These are phyloP conservation scores for Gossypium trilobum DNA, from an alignment of 441 rosid genomes.

Conservation along the genomic window DNA sequence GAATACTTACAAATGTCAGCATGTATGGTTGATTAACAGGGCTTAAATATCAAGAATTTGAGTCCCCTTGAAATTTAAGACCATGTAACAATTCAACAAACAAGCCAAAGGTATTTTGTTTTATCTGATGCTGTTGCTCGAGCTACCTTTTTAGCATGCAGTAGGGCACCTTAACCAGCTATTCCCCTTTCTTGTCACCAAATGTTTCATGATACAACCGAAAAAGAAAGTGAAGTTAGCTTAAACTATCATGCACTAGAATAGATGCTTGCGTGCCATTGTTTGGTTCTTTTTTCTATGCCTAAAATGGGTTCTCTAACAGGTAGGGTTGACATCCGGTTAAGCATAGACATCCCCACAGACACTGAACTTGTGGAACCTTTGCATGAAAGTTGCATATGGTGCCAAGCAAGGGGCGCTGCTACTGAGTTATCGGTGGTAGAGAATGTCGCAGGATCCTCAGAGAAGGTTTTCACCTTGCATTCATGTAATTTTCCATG, in stretches of 20 bases:
- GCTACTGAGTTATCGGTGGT: slow-evolving; percentile 39
- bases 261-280: background rate
- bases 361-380: slow-evolving; percentile 68
- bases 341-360: slow-evolving; percentile 56
- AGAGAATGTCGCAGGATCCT: slow-evolving; percentile 35
- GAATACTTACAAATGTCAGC: no score
- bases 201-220: background rate
- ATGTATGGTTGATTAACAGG: no score
- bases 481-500: background rate
- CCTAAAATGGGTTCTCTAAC: slow-evolving; percentile 22
- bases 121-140: background rate
- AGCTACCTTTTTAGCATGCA: background rate
- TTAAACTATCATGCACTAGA: background rate
- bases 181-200: background rate
- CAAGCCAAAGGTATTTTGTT: background rate
- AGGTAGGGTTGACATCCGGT: slow-evolving; percentile 60
- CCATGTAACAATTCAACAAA: background rate
- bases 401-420: slow-evolving; percentile 85
- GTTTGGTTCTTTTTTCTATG: background rate
- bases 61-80: background rate
- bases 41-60: background rate
- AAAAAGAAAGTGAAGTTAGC: background rate
- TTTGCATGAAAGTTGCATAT: slow-evolving; percentile 65
- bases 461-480: slow-evolving; percentile 48
- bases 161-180: background rate